Evolutionary conservation across 352 stramenopile species (phyloP).

Genomic region (Halophytophthora polymorphica): DNA sequence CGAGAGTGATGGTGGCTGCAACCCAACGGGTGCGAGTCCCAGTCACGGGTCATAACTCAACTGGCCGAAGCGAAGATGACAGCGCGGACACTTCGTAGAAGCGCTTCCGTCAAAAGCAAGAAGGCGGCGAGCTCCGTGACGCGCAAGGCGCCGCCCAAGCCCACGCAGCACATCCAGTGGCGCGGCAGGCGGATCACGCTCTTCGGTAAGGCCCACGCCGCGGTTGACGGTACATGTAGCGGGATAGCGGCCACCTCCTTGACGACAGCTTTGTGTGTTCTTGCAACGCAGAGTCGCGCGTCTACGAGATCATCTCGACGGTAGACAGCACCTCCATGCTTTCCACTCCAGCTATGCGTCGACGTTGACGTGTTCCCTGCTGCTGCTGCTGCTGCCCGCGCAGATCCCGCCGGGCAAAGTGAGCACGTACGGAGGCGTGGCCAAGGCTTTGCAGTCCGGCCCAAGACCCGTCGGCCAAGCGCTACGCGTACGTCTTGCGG

Average conservation of each 20-base stretch:
- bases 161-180: slow-evolving; percentile 65
- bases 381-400: too few relatives aligned
- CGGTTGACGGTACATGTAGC: not conserved
- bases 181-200: slow-evolving; percentile 65
- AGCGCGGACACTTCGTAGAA: slow-evolving; percentile 3
- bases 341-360: not conserved
- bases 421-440: slow-evolving; percentile 73
- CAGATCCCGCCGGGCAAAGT: slow-evolving; percentile 79
- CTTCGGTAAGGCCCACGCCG: slow-evolving; percentile 44
- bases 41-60: slow-evolving; percentile 18
- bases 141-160: slow-evolving; percentile 15
- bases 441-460: slow-evolving; percentile 54
- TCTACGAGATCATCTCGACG: slow-evolving; percentile 80
- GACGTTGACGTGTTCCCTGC: too few relatives aligned
- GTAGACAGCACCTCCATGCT: slow-evolving; percentile 16
- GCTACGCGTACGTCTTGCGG: slow-evolving; percentile 44
- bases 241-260: not conserved
- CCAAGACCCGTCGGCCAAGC: slow-evolving; percentile 78
- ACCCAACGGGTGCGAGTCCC: too few relatives aligned
- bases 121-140: slow-evolving; percentile 18
- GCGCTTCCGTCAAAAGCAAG: slow-evolving; percentile 8
- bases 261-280: not conserved
- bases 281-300: slow-evolving; percentile 45
- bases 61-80: slow-evolving; percentile 16
- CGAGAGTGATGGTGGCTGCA: not conserved